Evolutionary conservation across 2,329 filamentous ascomycete genomes (phyloP), one percentile per base, ranked within the genome.

Genomic region (Talaromyces piceae): DNA sequence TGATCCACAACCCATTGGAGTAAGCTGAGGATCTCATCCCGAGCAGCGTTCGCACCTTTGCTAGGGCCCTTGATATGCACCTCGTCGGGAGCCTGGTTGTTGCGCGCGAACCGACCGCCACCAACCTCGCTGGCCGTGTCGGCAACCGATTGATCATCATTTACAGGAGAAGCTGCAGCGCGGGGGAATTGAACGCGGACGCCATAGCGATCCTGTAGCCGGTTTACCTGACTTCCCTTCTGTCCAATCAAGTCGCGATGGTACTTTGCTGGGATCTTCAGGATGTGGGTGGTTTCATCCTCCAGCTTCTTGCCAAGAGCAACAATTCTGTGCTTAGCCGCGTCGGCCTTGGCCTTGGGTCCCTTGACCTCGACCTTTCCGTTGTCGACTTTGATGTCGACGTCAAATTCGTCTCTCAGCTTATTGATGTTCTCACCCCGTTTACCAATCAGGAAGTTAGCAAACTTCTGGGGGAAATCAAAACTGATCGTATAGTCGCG

Each of bases 101-200:
- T 80, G 56, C 82, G 80, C 45, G 77, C 75, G 66, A 82, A 83
- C 53, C 77, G 75, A 47, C 73, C 69, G 55, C 80, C 82, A 52
- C 74, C 75, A 47, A 75, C 74, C 53, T 91, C 86, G 57, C 84
- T 86, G 25, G 78, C 77, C 31, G 79, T 83, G 59, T 91, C 90
- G 12, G 77, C 79, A 56, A 80, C 79, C 12, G 83, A 81, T 53
- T 83, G 79, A 51, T 94, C 89, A 54, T 93, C 87, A 54, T 80
- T 77, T 48, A 50, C 31, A 39, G 57, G 68, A 46, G 61, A 61
- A 47, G 64, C 61, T 39, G 68, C 72, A 45, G 78, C 75, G 65
- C 90, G 88, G 37, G 93, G 93, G 77, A 98, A 98, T 73, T 96
- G 91, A 61, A 98, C 93, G 56, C 91, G 84, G 39, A 98, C 93